Percentiles rank a stretch among this genome's conserved stretches.
These are phyloP conservation scores for Rutstroemia sp. DNA, from an alignment of 2,329 filamentous ascomycete genomes.

Conservation along the genomic window DNA sequence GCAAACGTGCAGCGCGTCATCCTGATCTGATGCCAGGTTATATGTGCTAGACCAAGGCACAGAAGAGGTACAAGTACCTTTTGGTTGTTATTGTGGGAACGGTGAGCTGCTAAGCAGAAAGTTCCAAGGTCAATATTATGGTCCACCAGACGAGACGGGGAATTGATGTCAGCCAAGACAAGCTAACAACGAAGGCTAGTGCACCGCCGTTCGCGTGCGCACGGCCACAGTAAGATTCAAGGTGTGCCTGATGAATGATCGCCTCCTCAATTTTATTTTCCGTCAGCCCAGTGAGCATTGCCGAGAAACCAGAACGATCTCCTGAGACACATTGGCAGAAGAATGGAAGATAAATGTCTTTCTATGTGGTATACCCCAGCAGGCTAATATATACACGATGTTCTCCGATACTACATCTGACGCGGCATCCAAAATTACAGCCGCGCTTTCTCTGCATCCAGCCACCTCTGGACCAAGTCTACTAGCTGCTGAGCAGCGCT, in stretches of 20 bases:
- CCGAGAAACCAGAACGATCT: too few species aligned
- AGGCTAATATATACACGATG: not conserved
- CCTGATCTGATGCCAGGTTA: not conserved
- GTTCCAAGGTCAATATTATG: too few species aligned
- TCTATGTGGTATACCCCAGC: too few species aligned
- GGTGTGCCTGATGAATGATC: too few species aligned
- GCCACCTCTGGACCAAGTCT: not conserved
- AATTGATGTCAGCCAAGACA: conserved; percentile 7
- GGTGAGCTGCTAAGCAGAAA: not conserved
- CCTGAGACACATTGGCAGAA: too few species aligned
- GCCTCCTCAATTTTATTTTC: too few species aligned
- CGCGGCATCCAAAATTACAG: not conserved
- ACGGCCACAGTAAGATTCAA: too few species aligned
- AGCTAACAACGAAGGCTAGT: too few species aligned
- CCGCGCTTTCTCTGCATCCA: not conserved
- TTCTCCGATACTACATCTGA: too few species aligned
- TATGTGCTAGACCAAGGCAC: conserved; percentile 4
- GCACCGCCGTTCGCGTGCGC: too few species aligned
- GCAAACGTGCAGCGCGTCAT: not conserved
- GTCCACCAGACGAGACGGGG: not conserved
- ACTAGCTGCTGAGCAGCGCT: not conserved
- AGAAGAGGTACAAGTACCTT: not conserved
- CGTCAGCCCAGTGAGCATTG: too few species aligned
- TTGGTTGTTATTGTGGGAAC: not conserved
- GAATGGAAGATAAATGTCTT: too few species aligned